Evolutionary conservation across 1,284 basidiomycete genomes (phyloP).

Genomic region (Melampsora larici-populina): DNA sequence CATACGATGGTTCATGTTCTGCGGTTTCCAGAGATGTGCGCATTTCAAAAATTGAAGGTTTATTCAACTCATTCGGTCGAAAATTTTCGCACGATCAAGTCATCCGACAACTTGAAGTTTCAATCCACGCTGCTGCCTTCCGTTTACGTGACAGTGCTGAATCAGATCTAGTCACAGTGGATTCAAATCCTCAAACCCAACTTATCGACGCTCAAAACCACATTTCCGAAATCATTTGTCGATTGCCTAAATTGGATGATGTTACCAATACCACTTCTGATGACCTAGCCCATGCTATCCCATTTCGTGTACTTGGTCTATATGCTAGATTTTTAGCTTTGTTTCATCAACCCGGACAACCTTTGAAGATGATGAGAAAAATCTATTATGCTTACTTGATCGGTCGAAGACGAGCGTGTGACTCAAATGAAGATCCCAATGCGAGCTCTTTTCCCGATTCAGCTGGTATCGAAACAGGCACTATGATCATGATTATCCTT

Average conservation of each 20-base stretch:
- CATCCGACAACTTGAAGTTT: neutral
- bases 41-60: conserved; percentile 10
- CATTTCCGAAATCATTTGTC: conserved; percentile 25
- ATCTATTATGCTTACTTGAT: conserved; percentile 39
- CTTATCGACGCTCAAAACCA: neutral
- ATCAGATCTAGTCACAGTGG: neutral
- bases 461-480: conserved; percentile 25
- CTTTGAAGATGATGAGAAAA: conserved; percentile 41
- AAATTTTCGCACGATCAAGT: conserved; percentile 14
- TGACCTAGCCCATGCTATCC: conserved; percentile 23
- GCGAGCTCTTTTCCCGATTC: neutral
- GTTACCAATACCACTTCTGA: conserved; percentile 26
- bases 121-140: conserved; percentile 26
- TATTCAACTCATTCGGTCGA: conserved; percentile 11
- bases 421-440: neutral
- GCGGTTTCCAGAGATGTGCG: conserved; percentile 2
- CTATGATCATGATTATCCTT: conserved; percentile 35
- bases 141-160: neutral
- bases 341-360: conserved; percentile 31
- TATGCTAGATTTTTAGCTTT: conserved; percentile 28
- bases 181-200: neutral
- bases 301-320: conserved; percentile 23
- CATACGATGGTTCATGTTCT: neutral
- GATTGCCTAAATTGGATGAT: conserved; percentile 11
- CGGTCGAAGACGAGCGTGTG: neutral